Base-by-base conservation (phyloP, 768 basidiomycete genomes). In the Harrya chromipes region DNA sequence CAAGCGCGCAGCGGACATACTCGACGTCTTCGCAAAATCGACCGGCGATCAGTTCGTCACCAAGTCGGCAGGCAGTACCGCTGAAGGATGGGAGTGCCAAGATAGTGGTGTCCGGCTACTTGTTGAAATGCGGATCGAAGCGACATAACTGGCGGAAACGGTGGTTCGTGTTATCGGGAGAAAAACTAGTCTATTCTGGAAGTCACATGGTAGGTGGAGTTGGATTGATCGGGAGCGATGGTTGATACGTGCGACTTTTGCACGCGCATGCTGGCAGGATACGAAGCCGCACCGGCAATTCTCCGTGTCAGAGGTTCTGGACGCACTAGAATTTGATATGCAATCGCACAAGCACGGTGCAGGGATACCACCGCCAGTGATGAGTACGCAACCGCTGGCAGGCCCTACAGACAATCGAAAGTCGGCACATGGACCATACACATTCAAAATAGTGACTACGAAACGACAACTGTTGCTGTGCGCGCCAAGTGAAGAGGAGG, bases 381-480 rank as follows among this genome's bases (percentile, higher is more conserved):
- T 51, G 29, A 41, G 62, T 19, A 53, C 65, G 7, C 68, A 75
- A 36, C 71, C 72, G 19, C 72, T 74, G 10, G 59, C 66, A 16
- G 60, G 65, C 6, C 53, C 65, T 1, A 52, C 67, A 1, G 68
- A 73, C 6, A 79, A 74, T 16, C 71, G 63, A 4, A 79, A 78
- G 34, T 76, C 77, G 35, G 72, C 71, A 27, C 71, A 70, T 44
- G 69, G 71, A 20, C 67, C 70, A 10, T 79, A 85, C 64, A 90
- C 90, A 44, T 98, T 99, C 83, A 94, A 97, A 72, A 87, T 98
- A 47, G 86, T 98, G 57, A 97, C 94, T 33, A 94, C 95, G 46
- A 94, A 95, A 68, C 82, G 92, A 52, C 87, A 90, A 16, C 72
- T 93, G 50, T 68, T 95, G 46, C 74, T 98, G 21, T 97, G 94